Conservation (phyloP, 2,329 filamentous ascomycete species). For the Aspergillus felis region DNA sequence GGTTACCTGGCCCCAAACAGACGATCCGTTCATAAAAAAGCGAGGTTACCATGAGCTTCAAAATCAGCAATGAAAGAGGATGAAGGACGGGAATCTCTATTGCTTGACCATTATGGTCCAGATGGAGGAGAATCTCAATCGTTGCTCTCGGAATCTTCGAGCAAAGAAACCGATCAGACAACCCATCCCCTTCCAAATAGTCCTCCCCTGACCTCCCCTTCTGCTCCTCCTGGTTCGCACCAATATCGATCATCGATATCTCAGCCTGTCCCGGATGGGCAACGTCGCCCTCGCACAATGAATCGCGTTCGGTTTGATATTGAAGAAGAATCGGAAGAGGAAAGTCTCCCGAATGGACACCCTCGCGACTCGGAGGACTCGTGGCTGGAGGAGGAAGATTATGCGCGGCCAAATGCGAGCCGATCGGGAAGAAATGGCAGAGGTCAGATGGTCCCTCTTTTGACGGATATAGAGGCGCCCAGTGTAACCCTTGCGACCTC, state of each 20-base stretch:
- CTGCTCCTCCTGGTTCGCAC: constrained; percentile 13
- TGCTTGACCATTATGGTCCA: constrained; percentile 28
- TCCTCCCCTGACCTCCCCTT: constrained; percentile 18
- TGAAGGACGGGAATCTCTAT: constrained; percentile 33
- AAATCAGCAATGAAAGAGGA: constrained; percentile 40
- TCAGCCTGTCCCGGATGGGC: constrained; percentile 36
- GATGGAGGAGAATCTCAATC: constrained; percentile 30
- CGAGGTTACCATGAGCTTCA: constrained; percentile 17
- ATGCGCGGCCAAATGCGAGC: constrained; percentile 44
- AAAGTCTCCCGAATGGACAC: constrained; percentile 29
- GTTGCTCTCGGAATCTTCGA: constrained; percentile 28
- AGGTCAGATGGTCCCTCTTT: constrained; percentile 61
- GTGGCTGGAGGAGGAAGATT: constrained; percentile 60
- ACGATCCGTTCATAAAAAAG: constrained; percentile 9
- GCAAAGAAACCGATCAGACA: constrained; percentile 26
- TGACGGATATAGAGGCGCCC: constrained; percentile 80
- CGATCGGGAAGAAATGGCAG: constrained; percentile 36
- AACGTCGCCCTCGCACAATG: constrained; percentile 52
- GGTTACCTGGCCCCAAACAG: constrained; percentile 23
- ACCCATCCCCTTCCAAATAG: constrained; percentile 19
- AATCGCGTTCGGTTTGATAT: constrained; percentile 73
- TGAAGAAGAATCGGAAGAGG: constrained; percentile 29
- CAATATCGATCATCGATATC: constrained; percentile 42
- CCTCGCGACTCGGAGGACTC: constrained; percentile 25
- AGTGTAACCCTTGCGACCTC: constrained; percentile 66